phyloP scores from a whole-genome alignment of 345 rosid genomes.

The Aquilaria yunnanensis region DNA sequence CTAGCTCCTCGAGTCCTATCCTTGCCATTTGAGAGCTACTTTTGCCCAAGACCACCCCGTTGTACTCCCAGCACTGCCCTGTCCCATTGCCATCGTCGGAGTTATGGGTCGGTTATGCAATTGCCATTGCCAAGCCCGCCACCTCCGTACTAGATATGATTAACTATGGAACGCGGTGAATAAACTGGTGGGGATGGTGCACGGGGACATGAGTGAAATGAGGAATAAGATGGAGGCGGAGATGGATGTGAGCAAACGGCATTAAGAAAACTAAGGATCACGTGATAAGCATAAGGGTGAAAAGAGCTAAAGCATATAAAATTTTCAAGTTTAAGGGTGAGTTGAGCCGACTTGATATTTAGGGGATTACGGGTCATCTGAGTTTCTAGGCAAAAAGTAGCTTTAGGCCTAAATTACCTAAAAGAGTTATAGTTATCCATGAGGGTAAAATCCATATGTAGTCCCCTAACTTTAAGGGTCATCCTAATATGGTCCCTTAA shows the following conservation, averaged over 20 bases:
- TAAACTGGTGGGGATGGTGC: conserved; percentile 60
- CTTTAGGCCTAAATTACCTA: too few relatives aligned
- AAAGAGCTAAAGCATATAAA: background rate
- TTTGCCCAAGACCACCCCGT: conserved; percentile 79
- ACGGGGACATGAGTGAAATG: conserved; percentile 46
- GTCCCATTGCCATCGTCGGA: conserved; percentile 15
- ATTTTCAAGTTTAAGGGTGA: too few relatives aligned
- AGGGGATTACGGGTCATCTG: too few relatives aligned
- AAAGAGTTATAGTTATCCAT: too few relatives aligned
- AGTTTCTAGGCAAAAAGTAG: too few relatives aligned
- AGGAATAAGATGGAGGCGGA: conserved; percentile 69
- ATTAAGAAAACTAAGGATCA: conserved; percentile 56
- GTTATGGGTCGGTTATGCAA: conserved; percentile 21
- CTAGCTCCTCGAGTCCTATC: conserved; percentile 93
- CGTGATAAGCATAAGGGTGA: conserved; percentile 45
- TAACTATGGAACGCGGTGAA: conserved; percentile 68
- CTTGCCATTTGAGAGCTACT: conserved; percentile 41
- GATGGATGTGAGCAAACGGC: conserved; percentile 67
- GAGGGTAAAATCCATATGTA: too few relatives aligned
- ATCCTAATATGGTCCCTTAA: too few relatives aligned
- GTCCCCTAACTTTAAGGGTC: too few relatives aligned
- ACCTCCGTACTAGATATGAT: conserved; percentile 44
- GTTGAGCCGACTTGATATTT: too few relatives aligned
- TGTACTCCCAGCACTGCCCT: conserved; percentile 73
- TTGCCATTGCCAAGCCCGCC: conserved; percentile 35